Evolutionary conservation across 1,284 basidiomycete species (phyloP), one percentile per base, ranked within the genome.

Genomic region (Marasmius tenuissimus): DNA sequence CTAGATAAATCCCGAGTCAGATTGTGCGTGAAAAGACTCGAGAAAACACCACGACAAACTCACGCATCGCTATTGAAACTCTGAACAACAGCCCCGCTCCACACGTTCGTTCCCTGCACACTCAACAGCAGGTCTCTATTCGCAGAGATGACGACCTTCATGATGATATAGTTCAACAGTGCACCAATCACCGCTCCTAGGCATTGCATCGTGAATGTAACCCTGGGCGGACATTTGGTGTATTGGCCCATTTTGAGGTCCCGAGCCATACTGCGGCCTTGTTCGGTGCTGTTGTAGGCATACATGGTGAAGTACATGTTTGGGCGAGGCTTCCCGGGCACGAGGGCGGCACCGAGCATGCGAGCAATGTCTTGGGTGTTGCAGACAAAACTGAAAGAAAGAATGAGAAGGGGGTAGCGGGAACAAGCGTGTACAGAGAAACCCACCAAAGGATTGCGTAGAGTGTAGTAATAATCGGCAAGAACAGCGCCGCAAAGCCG

Each of bases 71-170:
- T 63, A 38, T 89, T 89, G 66, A 80, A 74, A 48, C 73, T 77
- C 66, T 85, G 84, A 1, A 80, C 72, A 7, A 76, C 74, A 65
- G 83, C 80, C 0, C 83, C 84, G 63, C 81, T 84, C 86, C 86
- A 88, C 37, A 87, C 75, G 61, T 84, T 84, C 2, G 82, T 86
- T 20, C 86, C 86, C 10, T 72, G 74, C 0, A 84, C 81, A 57
- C 76, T 73, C 1, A 85, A 70, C 1, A 88, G 73, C 39, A 85
- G 73, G 12, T 85, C 81, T 2, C 84, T 75, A 61, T 86, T 82
- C 1, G 80, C 70, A 49, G 76, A 75, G 20, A 87, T 81, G 48
- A 88, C 76, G 9, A 83, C 79, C 37, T 81, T 72, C 85, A 87
- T 87, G 61, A 87, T 83, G 69, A 76, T 67, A 55, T 78, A 79